Evolutionary conservation across 306 rosid genomes (phyloP).

Genomic region (Cercis canadensis): DNA sequence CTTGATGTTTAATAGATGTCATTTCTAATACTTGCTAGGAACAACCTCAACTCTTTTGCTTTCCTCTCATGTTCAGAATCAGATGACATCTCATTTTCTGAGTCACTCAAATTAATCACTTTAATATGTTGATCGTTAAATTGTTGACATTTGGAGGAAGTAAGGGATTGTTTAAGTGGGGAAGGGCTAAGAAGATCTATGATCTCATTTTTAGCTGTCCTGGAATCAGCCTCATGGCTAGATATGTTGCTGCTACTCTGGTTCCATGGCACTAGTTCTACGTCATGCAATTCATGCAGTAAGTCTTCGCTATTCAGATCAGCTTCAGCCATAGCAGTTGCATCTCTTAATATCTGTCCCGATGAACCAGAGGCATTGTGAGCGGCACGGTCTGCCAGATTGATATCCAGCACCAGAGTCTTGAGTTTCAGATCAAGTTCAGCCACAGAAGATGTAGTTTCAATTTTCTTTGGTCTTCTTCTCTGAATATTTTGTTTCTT

Average conservation of each 20-base stretch:
- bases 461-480: slow-evolving; percentile 63
- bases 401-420: slow-evolving; percentile 59
- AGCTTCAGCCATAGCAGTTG: slow-evolving; percentile 38
- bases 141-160: slow-evolving; percentile 31
- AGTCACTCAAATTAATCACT: slow-evolving; percentile 74
- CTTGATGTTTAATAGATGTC: slow-evolving; percentile 35
- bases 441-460: slow-evolving; percentile 42
- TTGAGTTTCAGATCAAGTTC: slow-evolving; percentile 67
- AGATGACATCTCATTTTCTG: slow-evolving; percentile 66
- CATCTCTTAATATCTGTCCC: slow-evolving; percentile 24
- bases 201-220: slow-evolving; percentile 46
- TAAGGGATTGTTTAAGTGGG: slow-evolving; percentile 47
- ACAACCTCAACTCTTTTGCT: slow-evolving; percentile 68
- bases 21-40: slow-evolving; percentile 59
- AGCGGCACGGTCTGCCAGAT: slow-evolving; percentile 42
- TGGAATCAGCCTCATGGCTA: slow-evolving; percentile 37
- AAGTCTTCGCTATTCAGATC: slow-evolving; percentile 32
- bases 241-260: slow-evolving; percentile 23
- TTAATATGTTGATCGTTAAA: slow-evolving; percentile 44
- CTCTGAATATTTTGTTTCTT: slow-evolving; percentile 59
- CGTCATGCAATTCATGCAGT: slow-evolving; percentile 19
- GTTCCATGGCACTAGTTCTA: slow-evolving; percentile 25
- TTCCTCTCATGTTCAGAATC: slow-evolving; percentile 71
- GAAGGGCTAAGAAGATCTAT: slow-evolving; percentile 77
- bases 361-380: slow-evolving; percentile 36